Evolutionary conservation across 1,284 basidiomycete genomes (phyloP).

Genomic region (Leccinum angustisporum): DNA sequence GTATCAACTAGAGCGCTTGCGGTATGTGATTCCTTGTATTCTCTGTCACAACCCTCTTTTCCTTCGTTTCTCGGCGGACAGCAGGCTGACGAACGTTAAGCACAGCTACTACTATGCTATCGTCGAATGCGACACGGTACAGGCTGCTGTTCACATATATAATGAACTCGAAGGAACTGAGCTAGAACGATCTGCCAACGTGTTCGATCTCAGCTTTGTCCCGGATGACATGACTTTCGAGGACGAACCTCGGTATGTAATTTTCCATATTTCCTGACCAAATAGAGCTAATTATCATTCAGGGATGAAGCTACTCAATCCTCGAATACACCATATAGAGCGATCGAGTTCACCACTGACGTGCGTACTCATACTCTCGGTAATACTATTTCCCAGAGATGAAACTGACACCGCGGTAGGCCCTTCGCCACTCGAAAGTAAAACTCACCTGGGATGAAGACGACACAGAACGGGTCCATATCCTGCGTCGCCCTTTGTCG

Average conservation of each 20-base stretch:
- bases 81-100: slow-evolving; percentile 8
- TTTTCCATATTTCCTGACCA: background rate
- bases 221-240: slow-evolving; percentile 93
- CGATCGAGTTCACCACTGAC: slow-evolving; percentile 92
- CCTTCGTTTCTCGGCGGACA: background rate
- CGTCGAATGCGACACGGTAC: slow-evolving; percentile 82
- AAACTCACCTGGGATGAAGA: slow-evolving; percentile 99
- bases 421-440: slow-evolving; percentile 97
- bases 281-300: slow-evolving; percentile 1
- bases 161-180: slow-evolving; percentile 93
- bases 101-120: slow-evolving; percentile 95
- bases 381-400: background rate
- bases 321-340: slow-evolving; percentile 67
- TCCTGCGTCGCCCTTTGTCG: slow-evolving; percentile 78
- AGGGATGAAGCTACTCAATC: slow-evolving; percentile 85
- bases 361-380: slow-evolving; percentile 46
- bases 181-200: slow-evolving; percentile 94
- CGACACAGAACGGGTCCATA: slow-evolving; percentile 82
- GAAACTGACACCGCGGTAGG: slow-evolving; percentile 47
- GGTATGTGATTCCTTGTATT: slow-evolving; percentile 48
- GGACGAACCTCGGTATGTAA: slow-evolving; percentile 66
- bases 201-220: slow-evolving; percentile 93
- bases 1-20: slow-evolving; percentile 92
- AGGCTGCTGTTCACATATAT: slow-evolving; percentile 82
- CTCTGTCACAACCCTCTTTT: background rate